A percentile compares a stretch with the other conserved stretches of the same genome.
phyloP scores from a whole-genome alignment of 305 asterid species.

The Rubia tinctorum region DNA sequence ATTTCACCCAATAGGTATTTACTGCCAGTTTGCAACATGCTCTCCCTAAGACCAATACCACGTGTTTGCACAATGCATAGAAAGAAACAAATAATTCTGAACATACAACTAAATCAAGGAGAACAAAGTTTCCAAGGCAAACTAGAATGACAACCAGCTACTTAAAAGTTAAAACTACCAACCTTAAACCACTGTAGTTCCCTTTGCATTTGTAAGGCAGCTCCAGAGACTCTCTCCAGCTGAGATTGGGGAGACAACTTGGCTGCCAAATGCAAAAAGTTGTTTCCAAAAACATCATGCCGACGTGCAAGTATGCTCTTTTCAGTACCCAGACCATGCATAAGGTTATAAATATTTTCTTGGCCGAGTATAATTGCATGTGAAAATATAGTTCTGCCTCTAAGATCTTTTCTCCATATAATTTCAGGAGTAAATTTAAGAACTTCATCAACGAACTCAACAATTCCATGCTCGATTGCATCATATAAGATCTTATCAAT shows the following conservation, averaged over 20 bases:
- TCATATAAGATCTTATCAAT: constrained; percentile 30
- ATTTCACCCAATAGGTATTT: not conserved
- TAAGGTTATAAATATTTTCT: constrained; percentile 24
- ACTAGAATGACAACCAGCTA: too few relatives aligned
- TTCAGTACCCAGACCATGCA: constrained; percentile 19
- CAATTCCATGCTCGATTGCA: constrained; percentile 36
- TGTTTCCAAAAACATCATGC: constrained; percentile 21
- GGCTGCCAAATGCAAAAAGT: constrained; percentile 29
- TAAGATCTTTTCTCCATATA: constrained; percentile 36
- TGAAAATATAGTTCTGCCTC: constrained; percentile 32
- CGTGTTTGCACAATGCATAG: not conserved
- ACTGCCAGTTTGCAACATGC: not conserved
- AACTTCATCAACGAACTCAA: constrained; percentile 29
- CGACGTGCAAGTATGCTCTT: constrained; percentile 20
- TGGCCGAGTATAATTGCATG: constrained; percentile 23
- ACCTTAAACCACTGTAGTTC: constrained; percentile 47
- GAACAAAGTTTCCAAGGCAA: constrained; percentile 3
- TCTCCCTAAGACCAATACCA: not conserved
- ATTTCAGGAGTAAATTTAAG: constrained; percentile 30
- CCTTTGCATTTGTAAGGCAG: constrained; percentile 50
- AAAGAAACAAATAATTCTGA: not conserved
- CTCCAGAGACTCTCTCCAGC: constrained; percentile 36
- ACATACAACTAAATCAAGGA: not conserved
- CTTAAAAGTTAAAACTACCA: too few relatives aligned
- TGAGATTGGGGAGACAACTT: constrained; percentile 15